Evolutionary conservation across 179 eudicot species (phyloP), one percentile per base, ranked within the genome.

Genomic region (Patellifolia procumbens): DNA sequence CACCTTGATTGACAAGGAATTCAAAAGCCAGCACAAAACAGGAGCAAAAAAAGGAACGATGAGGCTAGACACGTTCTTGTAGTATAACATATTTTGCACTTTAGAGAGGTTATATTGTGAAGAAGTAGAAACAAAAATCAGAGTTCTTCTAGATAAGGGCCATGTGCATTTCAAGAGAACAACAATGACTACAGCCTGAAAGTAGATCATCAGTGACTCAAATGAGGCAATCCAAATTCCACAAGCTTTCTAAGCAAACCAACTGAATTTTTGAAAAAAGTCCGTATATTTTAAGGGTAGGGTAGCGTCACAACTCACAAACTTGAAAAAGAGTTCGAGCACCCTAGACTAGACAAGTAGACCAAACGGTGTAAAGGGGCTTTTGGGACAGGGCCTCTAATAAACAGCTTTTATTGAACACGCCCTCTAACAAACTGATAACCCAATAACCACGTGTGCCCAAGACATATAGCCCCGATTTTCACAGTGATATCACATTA

Each of bases 141-240:
- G 28, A n/a, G 60, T 55, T 61, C 20, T 61, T 61, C 42, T 13
- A 32, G n/a, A 31, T 11, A 31, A 13, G 9, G 12, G 13, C 29
- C 31, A 56, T 29, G 3, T 28, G 2, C 3, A 11, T 8, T 61
- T 11, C 16, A 29, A 61, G 34, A 10, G 17, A 59, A 28, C 31
- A 28, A 26, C 63, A 11, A 59, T 0, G 5, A 59, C 11, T 15
- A 59, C 32, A 20, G 13, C 39, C 69, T 39, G 12, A 64, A 64
- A n/a, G 48, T 64, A 28, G 28, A 19, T 37, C 48, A n/a, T 64
- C 20, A 22, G 32, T 24, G 72, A 68, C 52, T 69, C 58, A 69
- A 69, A 69, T 26, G 55, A 46, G 3, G 39, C 28, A 19, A 9
- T 22, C 20, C 24, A 34, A n/a, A 20, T 35, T 5, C 4, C 31